phyloP scores from a whole-genome alignment of 192 early-diverging fungal species.

The Linnemannia hyalina region DNA sequence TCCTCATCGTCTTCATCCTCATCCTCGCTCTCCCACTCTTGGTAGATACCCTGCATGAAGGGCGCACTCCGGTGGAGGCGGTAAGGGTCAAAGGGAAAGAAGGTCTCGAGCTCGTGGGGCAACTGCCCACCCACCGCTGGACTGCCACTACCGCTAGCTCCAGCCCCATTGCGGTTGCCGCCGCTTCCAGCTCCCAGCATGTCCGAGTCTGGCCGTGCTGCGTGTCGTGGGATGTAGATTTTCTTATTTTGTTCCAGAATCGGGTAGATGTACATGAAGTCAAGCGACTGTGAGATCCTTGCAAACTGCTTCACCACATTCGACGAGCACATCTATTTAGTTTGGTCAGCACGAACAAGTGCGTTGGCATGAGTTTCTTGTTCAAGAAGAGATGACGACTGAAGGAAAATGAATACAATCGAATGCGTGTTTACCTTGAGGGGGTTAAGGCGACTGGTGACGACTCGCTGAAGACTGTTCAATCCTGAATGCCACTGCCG shows the following conservation, averaged over 20 bases:
- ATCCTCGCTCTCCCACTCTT: slow-evolving; percentile 80
- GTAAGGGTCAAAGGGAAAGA: slow-evolving; percentile 97
- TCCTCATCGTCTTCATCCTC: slow-evolving; percentile 71
- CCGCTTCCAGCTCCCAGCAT: not conserved
- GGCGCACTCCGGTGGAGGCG: slow-evolving; percentile 76
- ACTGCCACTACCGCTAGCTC: slow-evolving; percentile 1
- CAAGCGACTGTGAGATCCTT: slow-evolving; percentile 77
- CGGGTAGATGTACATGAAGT: slow-evolving; percentile 91
- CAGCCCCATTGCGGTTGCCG: slow-evolving; percentile 7
- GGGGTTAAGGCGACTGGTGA: slow-evolving; percentile 85
- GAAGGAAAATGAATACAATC: not conserved
- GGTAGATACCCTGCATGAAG: slow-evolving; percentile 81
- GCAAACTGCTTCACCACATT: slow-evolving; percentile 90
- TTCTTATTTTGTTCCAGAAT: slow-evolving; percentile 76
- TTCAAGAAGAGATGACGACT: not conserved
- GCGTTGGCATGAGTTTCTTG: not conserved
- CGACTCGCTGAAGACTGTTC: slow-evolving; percentile 75
- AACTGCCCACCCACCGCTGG: slow-evolving; percentile 20
- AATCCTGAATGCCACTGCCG: slow-evolving; percentile 75
- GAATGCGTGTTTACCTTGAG: slow-evolving; percentile 67
- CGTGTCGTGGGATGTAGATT: slow-evolving; percentile 43
- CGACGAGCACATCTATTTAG: slow-evolving; percentile 72
- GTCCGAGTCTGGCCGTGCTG: not conserved
- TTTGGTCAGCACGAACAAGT: not conserved
- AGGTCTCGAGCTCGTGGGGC: slow-evolving; percentile 62